Conservation (phyloP, 495 filamentous ascomycete genomes). For the Neurospora intermedia region DNA sequence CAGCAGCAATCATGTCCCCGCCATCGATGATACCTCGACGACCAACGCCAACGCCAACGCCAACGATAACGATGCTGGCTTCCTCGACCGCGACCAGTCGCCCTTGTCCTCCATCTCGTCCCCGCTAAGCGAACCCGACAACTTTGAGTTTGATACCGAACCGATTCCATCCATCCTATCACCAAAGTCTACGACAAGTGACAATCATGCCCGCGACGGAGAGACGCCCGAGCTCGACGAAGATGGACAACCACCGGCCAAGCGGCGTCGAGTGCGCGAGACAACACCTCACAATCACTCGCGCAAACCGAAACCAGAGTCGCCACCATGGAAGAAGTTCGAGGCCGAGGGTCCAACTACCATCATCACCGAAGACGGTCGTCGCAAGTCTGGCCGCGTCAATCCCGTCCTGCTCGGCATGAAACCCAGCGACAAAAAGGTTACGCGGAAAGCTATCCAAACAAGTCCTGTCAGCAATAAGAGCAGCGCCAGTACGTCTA, state of each 20-base stretch:
- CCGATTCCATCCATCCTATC: background rate
- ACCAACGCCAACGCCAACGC: background rate
- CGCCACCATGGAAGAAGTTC: constrained; percentile 90
- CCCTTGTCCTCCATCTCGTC: background rate
- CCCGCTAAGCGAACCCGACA: background rate
- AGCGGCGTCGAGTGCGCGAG: constrained; percentile 57
- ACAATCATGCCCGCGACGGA: background rate
- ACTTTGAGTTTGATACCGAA: background rate
- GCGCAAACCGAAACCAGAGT: constrained; percentile 42
- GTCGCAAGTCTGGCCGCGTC: constrained; percentile 75
- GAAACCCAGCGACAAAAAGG: constrained; percentile 53
- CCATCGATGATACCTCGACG: background rate
- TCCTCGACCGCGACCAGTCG: background rate
- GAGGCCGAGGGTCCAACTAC: constrained; percentile 80
- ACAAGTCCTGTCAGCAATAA: background rate
- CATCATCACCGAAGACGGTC: constrained; percentile 62
- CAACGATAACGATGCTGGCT: background rate
- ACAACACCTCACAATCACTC: constrained; percentile 24
- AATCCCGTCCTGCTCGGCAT: constrained; percentile 63
- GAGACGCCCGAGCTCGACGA: constrained; percentile 7
- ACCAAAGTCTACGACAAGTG: background rate
- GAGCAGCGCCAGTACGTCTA: background rate
- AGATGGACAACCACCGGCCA: constrained; percentile 48
- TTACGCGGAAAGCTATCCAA: constrained; percentile 33
- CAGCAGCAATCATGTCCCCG: background rate